Percentiles rank a stretch among this genome's conserved stretches.
These are phyloP conservation scores for Trypanosoma vivax DNA, from an alignment of 208 protist genomes.

Conservation along the genomic window DNA sequence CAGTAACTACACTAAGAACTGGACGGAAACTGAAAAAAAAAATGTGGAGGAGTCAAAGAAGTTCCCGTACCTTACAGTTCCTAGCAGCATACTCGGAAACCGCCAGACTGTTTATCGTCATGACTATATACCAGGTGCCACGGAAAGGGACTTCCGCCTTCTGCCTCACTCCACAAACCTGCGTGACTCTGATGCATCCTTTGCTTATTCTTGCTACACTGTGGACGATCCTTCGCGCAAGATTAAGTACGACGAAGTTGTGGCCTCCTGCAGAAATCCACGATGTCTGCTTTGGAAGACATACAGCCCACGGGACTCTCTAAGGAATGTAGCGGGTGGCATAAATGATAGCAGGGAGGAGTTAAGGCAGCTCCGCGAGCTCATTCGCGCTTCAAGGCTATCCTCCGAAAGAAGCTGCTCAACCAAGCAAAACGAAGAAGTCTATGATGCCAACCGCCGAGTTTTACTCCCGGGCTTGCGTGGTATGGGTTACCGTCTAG, in stretches of 20 bases:
- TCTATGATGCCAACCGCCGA: neutral
- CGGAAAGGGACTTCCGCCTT: constrained; percentile 32
- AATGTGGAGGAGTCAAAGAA: constrained; percentile 58
- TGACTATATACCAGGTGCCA: constrained; percentile 37
- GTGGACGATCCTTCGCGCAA: constrained; percentile 50
- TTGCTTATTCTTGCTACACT: constrained; percentile 69
- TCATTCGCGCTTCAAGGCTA: constrained; percentile 30
- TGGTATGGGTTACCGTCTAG: constrained; percentile 50
- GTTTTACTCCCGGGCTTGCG: constrained; percentile 48
- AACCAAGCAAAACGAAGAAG: constrained; percentile 6
- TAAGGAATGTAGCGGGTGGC: constrained; percentile 7
- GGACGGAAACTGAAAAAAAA: constrained; percentile 50
- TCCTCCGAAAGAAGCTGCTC: constrained; percentile 3
- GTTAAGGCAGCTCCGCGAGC: constrained; percentile 41
- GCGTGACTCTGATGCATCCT: constrained; percentile 42
- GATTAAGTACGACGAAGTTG: constrained; percentile 36
- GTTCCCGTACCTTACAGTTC: constrained; percentile 66
- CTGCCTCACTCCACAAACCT: constrained; percentile 58
- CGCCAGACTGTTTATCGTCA: constrained; percentile 57
- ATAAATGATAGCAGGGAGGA: constrained; percentile 20
- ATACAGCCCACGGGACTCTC: constrained; percentile 26
- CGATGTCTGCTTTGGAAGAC: constrained; percentile 56
- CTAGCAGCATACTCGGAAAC: constrained; percentile 32
- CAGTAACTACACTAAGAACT: constrained; percentile 51
- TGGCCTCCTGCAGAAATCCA: constrained; percentile 39